phyloP scores from a whole-genome alignment of 768 basidiomycete species.

The Lepiota subincarnata region DNA sequence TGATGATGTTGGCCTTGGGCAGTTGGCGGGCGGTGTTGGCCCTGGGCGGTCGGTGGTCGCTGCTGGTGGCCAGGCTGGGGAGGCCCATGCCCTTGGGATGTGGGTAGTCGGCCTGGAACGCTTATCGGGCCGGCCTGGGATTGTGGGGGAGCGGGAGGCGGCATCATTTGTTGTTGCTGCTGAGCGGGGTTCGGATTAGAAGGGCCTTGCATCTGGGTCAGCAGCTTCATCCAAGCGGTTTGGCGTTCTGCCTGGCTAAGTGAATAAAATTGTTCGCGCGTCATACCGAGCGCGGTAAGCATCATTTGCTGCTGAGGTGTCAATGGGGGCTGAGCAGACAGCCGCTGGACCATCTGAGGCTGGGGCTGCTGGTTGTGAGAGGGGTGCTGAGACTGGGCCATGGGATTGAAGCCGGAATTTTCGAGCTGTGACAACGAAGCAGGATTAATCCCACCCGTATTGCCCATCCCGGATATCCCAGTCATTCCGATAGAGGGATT shows the following conservation, averaged over 20 bases:
- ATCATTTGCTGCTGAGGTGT: constrained; percentile 14
- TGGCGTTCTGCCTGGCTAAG: constrained; percentile 24
- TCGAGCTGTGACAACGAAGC: constrained; percentile 7
- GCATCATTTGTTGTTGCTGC: constrained; percentile 25
- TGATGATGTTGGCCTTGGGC: constrained; percentile 13
- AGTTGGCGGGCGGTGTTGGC: constrained; percentile 5
- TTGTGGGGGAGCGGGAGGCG: constrained; percentile 24
- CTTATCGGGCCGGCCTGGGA: constrained; percentile 10
- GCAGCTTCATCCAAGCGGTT: constrained; percentile 18
- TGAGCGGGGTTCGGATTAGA: constrained; percentile 11
- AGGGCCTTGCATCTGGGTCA: constrained; percentile 16
- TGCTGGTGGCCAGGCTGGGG: background rate
- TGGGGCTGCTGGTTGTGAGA: constrained; percentile 16
- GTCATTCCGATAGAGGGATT: constrained; percentile 3
- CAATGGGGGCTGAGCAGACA: background rate
- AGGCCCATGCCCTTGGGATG: constrained; percentile 3
- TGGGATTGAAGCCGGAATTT: constrained; percentile 14
- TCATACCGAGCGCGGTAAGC: constrained; percentile 22
- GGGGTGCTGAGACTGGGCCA: constrained; percentile 14
- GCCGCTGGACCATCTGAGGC: constrained; percentile 8
- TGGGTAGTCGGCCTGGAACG: constrained; percentile 7
- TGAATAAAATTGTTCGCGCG: constrained; percentile 27
- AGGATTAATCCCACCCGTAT: constrained; percentile 8
- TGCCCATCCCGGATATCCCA: constrained; percentile 2
- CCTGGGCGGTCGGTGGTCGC: constrained; percentile 6